Conservation (phyloP, 768 basidiomycete genomes). For the Tricholoma saponaceum region DNA sequence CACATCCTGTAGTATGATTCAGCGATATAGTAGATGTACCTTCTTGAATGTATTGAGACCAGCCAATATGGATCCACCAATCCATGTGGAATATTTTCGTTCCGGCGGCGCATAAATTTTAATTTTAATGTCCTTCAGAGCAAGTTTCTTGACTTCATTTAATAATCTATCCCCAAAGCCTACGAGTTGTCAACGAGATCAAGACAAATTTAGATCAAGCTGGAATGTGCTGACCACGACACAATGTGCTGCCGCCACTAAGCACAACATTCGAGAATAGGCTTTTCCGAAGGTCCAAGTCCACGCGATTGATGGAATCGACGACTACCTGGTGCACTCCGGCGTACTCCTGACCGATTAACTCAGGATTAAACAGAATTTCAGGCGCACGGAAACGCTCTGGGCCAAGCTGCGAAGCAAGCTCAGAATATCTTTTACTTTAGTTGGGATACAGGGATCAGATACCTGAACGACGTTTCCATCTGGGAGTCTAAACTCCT, state of each 20-base stretch:
- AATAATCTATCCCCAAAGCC: constrained; percentile 96
- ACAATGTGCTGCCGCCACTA: constrained; percentile 94
- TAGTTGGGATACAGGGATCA: constrained; percentile 5
- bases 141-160: constrained; percentile 95
- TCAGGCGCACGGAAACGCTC: constrained; percentile 98
- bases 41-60: constrained; percentile 98
- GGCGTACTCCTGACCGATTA: constrained; percentile 93
- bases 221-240: constrained; percentile 59
- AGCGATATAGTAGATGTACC: constrained; percentile 34
- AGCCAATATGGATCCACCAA: constrained; percentile 95
- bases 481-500: constrained; percentile 92
- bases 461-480: constrained; percentile 88
- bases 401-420: constrained; percentile 66
- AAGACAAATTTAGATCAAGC: not conserved
- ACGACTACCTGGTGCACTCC: constrained; percentile 98
- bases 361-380: constrained; percentile 94
- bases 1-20: not conserved
- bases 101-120: constrained; percentile 99
- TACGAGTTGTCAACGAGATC: constrained; percentile 15
- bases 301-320: constrained; percentile 96
- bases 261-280: constrained; percentile 96
- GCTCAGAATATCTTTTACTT: constrained; percentile 10
- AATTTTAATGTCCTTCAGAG: constrained; percentile 95
- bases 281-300: constrained; percentile 92
- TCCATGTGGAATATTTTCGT: constrained; percentile 96